These are phyloP conservation scores for Oropetium thomaeum DNA, from an alignment of 176 grass and related monocot species.

Conservation along the genomic window DNA sequence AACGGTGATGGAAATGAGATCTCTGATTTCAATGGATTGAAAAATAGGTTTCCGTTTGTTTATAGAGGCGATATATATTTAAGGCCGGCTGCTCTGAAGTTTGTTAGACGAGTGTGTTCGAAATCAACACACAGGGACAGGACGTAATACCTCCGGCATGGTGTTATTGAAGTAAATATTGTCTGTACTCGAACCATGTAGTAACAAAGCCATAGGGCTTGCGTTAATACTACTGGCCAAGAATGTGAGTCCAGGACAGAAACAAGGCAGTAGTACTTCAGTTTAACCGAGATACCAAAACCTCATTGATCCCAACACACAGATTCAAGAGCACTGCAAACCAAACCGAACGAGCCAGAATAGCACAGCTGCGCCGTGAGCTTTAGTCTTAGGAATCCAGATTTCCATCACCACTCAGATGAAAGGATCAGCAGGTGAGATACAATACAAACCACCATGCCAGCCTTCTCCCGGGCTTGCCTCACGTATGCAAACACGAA, in stretches of 20 bases:
- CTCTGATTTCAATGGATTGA: no score
- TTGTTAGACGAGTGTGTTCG: neutral
- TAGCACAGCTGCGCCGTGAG: constrained; percentile 7
- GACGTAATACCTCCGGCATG: neutral
- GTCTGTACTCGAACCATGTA: neutral
- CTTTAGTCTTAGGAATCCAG: neutral
- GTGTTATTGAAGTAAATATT: neutral
- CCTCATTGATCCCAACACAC: constrained; percentile 22
- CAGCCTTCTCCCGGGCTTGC: constrained; percentile 21
- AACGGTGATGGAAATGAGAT: no score
- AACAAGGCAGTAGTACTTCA: neutral
- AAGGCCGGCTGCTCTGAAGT: no score
- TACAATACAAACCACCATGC: constrained; percentile 45
- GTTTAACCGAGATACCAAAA: constrained; percentile 16
- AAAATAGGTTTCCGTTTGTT: no score
- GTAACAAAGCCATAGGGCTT: constrained; percentile 13
- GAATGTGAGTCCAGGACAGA: constrained; percentile 14
- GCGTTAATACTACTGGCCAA: neutral
- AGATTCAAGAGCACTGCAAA: constrained; percentile 1
- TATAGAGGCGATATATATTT: no score
- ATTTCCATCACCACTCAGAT: neutral
- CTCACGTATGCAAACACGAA: constrained; percentile 30
- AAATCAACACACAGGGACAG: neutral
- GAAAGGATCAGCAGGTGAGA: constrained; percentile 29
- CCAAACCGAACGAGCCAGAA: neutral